phyloP scores from a whole-genome alignment of 768 basidiomycete genomes.

The Rhizopogon vinicolor region DNA sequence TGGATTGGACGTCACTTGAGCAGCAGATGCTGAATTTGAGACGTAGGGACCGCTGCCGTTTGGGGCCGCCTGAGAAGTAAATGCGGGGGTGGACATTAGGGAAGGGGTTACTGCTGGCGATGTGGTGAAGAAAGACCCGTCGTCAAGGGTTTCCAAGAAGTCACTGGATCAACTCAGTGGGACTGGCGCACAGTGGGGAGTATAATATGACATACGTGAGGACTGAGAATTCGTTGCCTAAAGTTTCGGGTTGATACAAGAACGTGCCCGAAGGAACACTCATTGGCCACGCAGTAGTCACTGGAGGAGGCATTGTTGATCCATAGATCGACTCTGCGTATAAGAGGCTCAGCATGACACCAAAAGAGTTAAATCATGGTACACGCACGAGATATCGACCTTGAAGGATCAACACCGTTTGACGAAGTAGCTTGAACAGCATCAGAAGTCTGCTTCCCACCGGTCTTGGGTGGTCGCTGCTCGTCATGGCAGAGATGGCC shows the following conservation, averaged over 20 bases:
- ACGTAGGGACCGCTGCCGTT: constrained; percentile 12
- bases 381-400: constrained; percentile 23
- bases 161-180: constrained; percentile 44
- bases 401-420: constrained; percentile 27
- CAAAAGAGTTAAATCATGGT: background rate
- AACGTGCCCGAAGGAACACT: constrained; percentile 45
- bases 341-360: background rate
- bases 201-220: constrained; percentile 52
- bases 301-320: constrained; percentile 14
- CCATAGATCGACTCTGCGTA: constrained; percentile 20
- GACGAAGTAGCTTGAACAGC: constrained; percentile 16
- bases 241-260: constrained; percentile 65
- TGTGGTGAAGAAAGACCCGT: constrained; percentile 73
- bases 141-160: constrained; percentile 85
- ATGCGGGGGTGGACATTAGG: constrained; percentile 39
- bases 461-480: constrained; percentile 45
- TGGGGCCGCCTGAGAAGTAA: constrained; percentile 10
- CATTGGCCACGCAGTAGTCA: constrained; percentile 52
- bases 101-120: constrained; percentile 49
- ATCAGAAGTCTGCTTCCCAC: constrained; percentile 36
- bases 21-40: constrained; percentile 7
- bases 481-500: constrained; percentile 94
- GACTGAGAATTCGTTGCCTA: constrained; percentile 81
- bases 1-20: constrained; percentile 19
- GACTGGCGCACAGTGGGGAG: background rate